Base-by-base conservation (phyloP, 2,329 filamentous ascomycete species). In the Penicillium griseofulvum region DNA sequence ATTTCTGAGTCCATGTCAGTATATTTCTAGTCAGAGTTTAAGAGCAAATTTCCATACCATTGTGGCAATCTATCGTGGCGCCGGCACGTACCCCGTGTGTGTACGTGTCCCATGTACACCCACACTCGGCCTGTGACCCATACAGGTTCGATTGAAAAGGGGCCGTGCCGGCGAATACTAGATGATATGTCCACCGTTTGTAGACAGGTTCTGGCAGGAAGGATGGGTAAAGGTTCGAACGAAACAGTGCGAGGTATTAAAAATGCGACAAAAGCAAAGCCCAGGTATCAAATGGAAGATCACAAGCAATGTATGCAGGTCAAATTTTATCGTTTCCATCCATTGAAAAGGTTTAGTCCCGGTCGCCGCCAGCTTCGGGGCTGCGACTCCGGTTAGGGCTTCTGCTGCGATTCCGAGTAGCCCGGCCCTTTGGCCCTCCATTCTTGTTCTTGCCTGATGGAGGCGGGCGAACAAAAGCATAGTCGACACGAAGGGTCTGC, bases 401-500 rank as follows among this genome's bases (percentile, higher is more conserved):
- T 56, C 75, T 72, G 62, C 73, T 77, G 60, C 78, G 71, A 49
- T 65, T 71, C 38, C 74, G 71, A 41, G 63, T 71, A 44, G 73
- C 74, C 47, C 73, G 71, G 11, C 65, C 72, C 62, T 82, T 82
- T 52, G 66, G 64, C 43, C 62, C 70, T 26, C 70, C 72, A 45
- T 62, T 68, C 54, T 78, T 76, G 29, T 68, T 71, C 62, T 79
- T 79, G 58, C 68, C 70, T 5, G 75, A 76, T 41, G 79, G 74
- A 6, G 78, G 81, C n/a, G 84, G 84, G 45, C 85, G 78, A 49
- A 87, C 85, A 66, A 87, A 87, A 2, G 84, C 85, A 62, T 83
- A 87, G 70, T 87, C 85, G 43, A 87, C 85, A 14, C 74, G 72
- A 57, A 87, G 78, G n/a, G 83, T 85, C 71, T 87, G 84, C 58